These are phyloP conservation scores for Fusarium virguliforme DNA, from an alignment of 2,329 filamentous ascomycete species.

Conservation along the genomic window DNA sequence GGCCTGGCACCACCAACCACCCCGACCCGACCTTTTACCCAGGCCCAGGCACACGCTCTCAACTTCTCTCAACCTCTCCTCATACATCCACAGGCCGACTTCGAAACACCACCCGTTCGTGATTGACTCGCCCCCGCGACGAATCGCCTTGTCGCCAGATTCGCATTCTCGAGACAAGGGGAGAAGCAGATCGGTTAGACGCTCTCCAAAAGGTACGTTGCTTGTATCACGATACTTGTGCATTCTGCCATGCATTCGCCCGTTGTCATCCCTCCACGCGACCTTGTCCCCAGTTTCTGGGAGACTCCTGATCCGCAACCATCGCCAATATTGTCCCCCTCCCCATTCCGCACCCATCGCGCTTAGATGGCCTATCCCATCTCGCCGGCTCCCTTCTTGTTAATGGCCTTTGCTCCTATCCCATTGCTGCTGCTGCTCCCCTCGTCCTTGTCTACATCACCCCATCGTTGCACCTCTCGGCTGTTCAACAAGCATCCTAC, in stretches of 20 bases:
- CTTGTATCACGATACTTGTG: conserved; percentile 36
- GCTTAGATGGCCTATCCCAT: conserved; percentile 13
- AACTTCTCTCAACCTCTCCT: conserved; percentile 29
- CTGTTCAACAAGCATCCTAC: conserved; percentile 16
- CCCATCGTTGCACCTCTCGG: background rate
- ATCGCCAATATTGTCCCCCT: conserved; percentile 35
- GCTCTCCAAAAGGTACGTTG: conserved; percentile 38
- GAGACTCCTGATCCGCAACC: conserved; percentile 21
- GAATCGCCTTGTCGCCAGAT: conserved; percentile 28
- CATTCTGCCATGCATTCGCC: conserved; percentile 32
- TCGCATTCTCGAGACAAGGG: conserved; percentile 12
- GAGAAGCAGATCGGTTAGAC: conserved; percentile 25
- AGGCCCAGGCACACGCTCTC: conserved; percentile 10
- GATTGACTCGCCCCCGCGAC: conserved; percentile 27
- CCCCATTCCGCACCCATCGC: conserved; percentile 37
- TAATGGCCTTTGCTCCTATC: conserved; percentile 19
- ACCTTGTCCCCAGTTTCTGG: conserved; percentile 13
- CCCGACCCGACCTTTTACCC: conserved; percentile 14
- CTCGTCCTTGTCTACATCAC: conserved; percentile 19
- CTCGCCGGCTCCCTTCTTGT: conserved; percentile 31
- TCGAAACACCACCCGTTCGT: conserved; percentile 32
- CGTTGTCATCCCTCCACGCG: conserved; percentile 29
- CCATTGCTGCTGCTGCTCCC: conserved; percentile 23
- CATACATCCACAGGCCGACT: conserved; percentile 37
- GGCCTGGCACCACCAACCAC: conserved; percentile 23